Evolutionary conservation across 768 basidiomycete species (phyloP).

Genomic region (Phlebiopsis gigantea): DNA sequence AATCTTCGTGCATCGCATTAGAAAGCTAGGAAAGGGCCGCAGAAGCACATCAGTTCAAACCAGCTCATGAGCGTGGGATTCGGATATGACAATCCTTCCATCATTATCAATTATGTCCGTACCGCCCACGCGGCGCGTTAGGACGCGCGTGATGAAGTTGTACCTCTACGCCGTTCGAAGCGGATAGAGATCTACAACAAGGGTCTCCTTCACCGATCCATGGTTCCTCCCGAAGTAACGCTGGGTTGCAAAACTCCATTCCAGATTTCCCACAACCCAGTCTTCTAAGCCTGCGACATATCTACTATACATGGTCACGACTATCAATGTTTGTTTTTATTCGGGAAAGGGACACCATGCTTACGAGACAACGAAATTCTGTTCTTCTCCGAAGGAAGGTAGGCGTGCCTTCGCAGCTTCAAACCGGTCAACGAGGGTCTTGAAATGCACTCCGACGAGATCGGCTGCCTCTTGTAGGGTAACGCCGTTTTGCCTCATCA

Average conservation of each 20-base stretch:
- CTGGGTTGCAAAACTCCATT: slow-evolving; percentile 48
- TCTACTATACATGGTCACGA: neutral
- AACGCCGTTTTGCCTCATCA: slow-evolving; percentile 39
- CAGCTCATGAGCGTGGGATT: no score
- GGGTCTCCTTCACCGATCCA: slow-evolving; percentile 22
- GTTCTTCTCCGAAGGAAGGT: slow-evolving; percentile 35
- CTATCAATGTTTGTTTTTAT: neutral
- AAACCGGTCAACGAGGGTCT: slow-evolving; percentile 32
- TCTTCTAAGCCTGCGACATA: slow-evolving; percentile 45
- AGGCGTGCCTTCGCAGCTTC: slow-evolving; percentile 29
- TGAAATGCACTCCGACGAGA: slow-evolving; percentile 32
- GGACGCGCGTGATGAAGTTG: no score
- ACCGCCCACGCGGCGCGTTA: no score
- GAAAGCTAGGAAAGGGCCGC: no score
- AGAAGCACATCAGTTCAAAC: no score
- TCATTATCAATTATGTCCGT: no score
- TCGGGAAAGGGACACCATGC: slow-evolving; percentile 14
- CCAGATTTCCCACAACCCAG: slow-evolving; percentile 46
- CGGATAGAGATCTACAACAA: slow-evolving; percentile 23
- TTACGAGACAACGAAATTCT: slow-evolving; percentile 35
- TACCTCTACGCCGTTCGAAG: neutral
- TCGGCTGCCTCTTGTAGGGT: slow-evolving; percentile 36
- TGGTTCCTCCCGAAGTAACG: slow-evolving; percentile 36
- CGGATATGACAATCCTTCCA: no score
- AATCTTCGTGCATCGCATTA: no score